phyloP scores from a whole-genome alignment of 768 basidiomycete genomes.

The Holtermannia corniformis region DNA sequence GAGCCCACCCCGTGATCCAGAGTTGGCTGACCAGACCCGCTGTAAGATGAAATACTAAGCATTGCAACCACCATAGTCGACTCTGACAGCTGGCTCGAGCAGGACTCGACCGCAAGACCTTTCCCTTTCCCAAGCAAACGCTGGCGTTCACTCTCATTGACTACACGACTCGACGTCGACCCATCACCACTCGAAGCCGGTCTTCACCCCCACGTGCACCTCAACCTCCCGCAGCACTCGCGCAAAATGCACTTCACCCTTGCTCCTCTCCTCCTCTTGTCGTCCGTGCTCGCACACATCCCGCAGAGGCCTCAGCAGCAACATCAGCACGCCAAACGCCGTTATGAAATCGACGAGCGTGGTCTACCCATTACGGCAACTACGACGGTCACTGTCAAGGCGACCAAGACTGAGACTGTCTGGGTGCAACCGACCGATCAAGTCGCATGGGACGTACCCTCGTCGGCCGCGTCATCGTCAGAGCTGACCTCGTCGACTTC shows the following conservation, averaged over 20 bases:
- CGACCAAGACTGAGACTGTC: slow-evolving; percentile 29
- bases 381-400: slow-evolving; percentile 29
- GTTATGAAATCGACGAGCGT: slow-evolving; percentile 21
- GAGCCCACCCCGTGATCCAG: neutral
- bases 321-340: neutral
- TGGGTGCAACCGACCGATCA: slow-evolving; percentile 33
- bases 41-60: neutral
- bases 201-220: neutral
- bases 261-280: neutral
- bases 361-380: slow-evolving; percentile 37
- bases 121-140: neutral
- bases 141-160: too few species aligned
- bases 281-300: neutral
- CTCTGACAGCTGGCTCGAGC: neutral
- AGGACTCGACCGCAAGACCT: neutral
- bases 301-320: neutral
- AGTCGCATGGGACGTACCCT: slow-evolving; percentile 7
- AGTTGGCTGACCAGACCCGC: neutral
- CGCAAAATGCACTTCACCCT: neutral
- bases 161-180: neutral
- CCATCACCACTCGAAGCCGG: neutral
- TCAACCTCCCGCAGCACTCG: neutral
- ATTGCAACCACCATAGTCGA: neutral
- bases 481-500: neutral
- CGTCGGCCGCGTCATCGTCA: neutral